phyloP scores from a whole-genome alignment of 2,329 filamentous ascomycete species.

The Xylariaceae sp. region DNA sequence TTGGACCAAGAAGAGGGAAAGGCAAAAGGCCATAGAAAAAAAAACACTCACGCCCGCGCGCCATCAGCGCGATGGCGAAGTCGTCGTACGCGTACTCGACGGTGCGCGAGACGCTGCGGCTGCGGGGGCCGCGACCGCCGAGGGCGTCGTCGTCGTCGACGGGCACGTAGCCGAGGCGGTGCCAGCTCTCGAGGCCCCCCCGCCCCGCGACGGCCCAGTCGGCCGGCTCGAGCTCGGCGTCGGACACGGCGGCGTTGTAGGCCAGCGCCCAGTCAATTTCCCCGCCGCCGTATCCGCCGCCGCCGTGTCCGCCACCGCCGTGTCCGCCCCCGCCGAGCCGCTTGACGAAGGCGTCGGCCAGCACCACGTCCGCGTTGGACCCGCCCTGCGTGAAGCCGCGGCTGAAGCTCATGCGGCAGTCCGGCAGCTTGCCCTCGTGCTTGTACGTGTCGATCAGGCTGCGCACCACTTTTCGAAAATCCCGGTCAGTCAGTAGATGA shows the following conservation, averaged over 20 bases:
- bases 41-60: too few species aligned
- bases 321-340: constrained; percentile 51
- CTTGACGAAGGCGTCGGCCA: constrained; percentile 64
- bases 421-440: constrained; percentile 56
- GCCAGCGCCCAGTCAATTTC: constrained; percentile 65
- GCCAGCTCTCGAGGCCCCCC: constrained; percentile 65
- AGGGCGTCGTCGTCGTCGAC: constrained; percentile 60
- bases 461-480: constrained; percentile 64
- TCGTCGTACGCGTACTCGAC: constrained; percentile 79
- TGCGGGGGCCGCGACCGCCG: constrained; percentile 55
- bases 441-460: constrained; percentile 66
- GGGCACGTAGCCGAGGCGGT: constrained; percentile 62
- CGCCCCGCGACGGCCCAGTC: constrained; percentile 65
- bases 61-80: constrained; percentile 60
- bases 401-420: constrained; percentile 71
- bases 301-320: too few species aligned
- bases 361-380: constrained; percentile 65
- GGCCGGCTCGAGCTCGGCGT: constrained; percentile 59
- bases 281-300: too few species aligned
- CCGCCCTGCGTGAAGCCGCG: constrained; percentile 72
- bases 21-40: too few species aligned
- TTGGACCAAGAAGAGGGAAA: too few species aligned
- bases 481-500: too few species aligned
- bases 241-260: constrained; percentile 65
- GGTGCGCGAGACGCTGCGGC: constrained; percentile 63